These are phyloP conservation scores for Cucurbita ficifolia DNA, from an alignment of 306 rosid genomes.

Conservation along the genomic window DNA sequence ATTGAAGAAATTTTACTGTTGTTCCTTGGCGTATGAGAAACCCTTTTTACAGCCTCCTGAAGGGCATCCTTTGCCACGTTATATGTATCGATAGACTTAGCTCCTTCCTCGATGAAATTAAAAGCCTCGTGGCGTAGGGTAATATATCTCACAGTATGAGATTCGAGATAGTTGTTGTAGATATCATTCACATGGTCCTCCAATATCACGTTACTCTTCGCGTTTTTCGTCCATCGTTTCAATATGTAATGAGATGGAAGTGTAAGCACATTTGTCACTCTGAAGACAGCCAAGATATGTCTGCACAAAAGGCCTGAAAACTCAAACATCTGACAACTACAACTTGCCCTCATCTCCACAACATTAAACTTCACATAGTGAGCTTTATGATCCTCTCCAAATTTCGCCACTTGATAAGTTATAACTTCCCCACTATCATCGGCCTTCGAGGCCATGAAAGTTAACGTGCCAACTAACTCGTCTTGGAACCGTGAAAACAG, in stretches of 20 bases:
- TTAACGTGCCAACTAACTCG: constrained; percentile 89
- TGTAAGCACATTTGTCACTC: constrained; percentile 94
- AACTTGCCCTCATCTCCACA: constrained; percentile 71
- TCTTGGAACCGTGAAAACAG: constrained; percentile 84
- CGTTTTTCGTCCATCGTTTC: constrained; percentile 98
- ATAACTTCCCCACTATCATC: constrained; percentile 74
- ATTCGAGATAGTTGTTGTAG: constrained; percentile 78
- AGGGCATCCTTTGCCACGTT: constrained; percentile 57
- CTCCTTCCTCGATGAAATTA: constrained; percentile 78
- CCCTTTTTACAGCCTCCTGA: constrained; percentile 58
- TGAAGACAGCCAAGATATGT: constrained; percentile 89
- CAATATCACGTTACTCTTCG: constrained; percentile 78
- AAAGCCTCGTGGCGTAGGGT: constrained; percentile 77
- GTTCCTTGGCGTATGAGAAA: constrained; percentile 38
- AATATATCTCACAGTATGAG: constrained; percentile 88
- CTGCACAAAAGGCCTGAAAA: constrained; percentile 98
- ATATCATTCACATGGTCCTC: constrained; percentile 66
- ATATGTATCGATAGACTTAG: constrained; percentile 51
- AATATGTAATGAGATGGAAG: constrained; percentile 87
- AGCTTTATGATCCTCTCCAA: constrained; percentile 84
- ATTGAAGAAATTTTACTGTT: constrained; percentile 34
- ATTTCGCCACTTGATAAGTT: constrained; percentile 81
- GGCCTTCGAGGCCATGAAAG: constrained; percentile 73
- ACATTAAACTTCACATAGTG: constrained; percentile 72
- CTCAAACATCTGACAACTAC: constrained; percentile 99